Base-by-base conservation (phyloP, 192 early-diverging fungal genomes). In the Mortierella alpina region DNA sequence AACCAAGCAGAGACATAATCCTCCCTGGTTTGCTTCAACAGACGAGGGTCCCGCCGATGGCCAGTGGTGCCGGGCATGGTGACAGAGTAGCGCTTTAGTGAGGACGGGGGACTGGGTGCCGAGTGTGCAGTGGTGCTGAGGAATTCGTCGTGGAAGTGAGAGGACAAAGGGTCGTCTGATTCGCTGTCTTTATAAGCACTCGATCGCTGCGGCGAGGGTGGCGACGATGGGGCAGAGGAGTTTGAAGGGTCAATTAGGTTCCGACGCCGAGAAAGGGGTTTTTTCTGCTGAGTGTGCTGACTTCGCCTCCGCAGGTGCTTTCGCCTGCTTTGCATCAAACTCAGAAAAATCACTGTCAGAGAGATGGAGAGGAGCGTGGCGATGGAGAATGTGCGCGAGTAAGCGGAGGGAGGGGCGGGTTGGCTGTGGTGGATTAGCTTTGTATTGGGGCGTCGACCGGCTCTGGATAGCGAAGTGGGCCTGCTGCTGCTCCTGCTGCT, bases 331-430 rank as follows among this genome's bases (percentile, higher is more conserved):
- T 80, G 77, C 42, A 72, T 59, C 6, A 80, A 52, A 49, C 70
- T 80, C 39, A 80, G 70, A 7, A 80, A n/a, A 44, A 80, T 68
- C n/a, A 72, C 59, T 5, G 77, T 72, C n/a, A 80, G 48, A 10
- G 77, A 40, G n/a, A 80, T 68, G 1, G 77, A 72, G 59, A 80
- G 77, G 39, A 80, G 55, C 10, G 77, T 72, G 45, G 70, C 61
- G 53, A 72, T 64, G 13, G 77, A 48, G 5, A 54, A 31, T 11
- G 12, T 60, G 45, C 18, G 58, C 58, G 46, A 46, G 45, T 63
- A 14, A 20, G 45, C 0, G 8, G 47, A 2, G 66, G 46, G 39
- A 50, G 31, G 31, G 31, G 31, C 31, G 31, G 31, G 31, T 31
- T 31, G 31, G 31, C 31, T 31, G 31, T 31, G 31, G 31, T 31